These are phyloP conservation scores for Discostella pseudostelligera DNA, from an alignment of 108 stramenopile species.

Conservation along the genomic window DNA sequence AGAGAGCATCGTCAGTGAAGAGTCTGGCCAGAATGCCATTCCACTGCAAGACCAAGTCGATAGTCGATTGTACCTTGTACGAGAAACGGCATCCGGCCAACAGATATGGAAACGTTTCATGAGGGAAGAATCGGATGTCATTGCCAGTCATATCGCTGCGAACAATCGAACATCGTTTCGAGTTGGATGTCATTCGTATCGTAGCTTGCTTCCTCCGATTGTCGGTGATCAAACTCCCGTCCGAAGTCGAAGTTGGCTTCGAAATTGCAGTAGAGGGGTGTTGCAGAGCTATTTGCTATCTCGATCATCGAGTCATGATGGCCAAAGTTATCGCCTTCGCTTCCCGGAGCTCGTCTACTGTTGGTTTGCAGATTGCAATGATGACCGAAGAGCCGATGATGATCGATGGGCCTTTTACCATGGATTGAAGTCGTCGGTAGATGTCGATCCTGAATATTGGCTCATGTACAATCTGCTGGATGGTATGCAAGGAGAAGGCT, in stretches of 20 bases:
- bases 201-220: conserved; percentile 23
- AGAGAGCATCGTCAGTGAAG: conserved; percentile 17
- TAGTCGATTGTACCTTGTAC: conserved; percentile 17
- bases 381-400: conserved; percentile 38
- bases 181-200: conserved; percentile 21
- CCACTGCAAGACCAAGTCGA: conserved; percentile 16
- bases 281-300: conserved; percentile 7
- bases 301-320: background rate
- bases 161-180: background rate
- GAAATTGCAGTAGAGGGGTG: conserved; percentile 1
- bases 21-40: conserved; percentile 2
- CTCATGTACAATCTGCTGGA: conserved; percentile 54
- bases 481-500: conserved; percentile 53
- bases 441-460: conserved; percentile 32
- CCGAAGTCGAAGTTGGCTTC: conserved; percentile 14
- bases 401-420: conserved; percentile 77
- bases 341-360: conserved; percentile 71
- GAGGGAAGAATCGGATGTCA: conserved; percentile 8
- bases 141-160: conserved; percentile 15
- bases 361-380: conserved; percentile 44
- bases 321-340: conserved; percentile 9
- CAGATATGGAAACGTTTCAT: conserved; percentile 17
- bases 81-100: conserved; percentile 27
- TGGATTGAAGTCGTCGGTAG: conserved; percentile 45
- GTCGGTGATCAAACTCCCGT: conserved; percentile 13